A percentile compares a stretch with the other conserved stretches of the same genome.
Evolutionary conservation across 495 filamentous ascomycete genomes (phyloP).

Genomic region (Aspergillus egyptiacus): DNA sequence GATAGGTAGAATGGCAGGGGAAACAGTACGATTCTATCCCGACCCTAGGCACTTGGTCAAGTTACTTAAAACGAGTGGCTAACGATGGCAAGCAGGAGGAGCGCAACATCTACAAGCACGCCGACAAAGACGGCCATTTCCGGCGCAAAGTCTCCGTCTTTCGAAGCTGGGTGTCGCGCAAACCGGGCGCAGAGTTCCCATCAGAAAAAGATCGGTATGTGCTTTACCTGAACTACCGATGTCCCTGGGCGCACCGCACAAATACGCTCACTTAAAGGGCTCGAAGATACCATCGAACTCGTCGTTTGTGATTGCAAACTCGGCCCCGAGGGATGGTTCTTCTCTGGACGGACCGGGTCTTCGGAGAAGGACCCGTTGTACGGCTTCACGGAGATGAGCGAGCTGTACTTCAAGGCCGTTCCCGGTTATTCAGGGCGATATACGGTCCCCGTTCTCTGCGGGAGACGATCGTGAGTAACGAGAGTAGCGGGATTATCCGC

Average conservation of each 20-base stretch:
- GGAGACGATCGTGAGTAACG: conserved; percentile 74
- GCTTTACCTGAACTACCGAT: conserved; percentile 69
- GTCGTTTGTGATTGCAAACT: conserved; percentile 65
- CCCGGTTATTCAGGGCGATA: conserved; percentile 65
- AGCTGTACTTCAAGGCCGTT: conserved; percentile 67
- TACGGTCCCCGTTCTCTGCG: conserved; percentile 72
- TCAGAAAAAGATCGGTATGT: conserved; percentile 73
- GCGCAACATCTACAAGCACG: conserved; percentile 27
- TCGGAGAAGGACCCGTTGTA: conserved; percentile 56
- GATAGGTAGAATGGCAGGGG: conserved; percentile 3
- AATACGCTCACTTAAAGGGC: conserved; percentile 74
- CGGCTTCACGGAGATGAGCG: conserved; percentile 56
- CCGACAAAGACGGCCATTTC: conserved; percentile 48
- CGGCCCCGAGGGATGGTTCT: conserved; percentile 65
- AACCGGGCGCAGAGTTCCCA: conserved; percentile 57
- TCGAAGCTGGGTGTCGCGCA: conserved; percentile 45
- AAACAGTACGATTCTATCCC: background rate
- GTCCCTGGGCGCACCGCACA: conserved; percentile 79
- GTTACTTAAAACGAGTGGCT: background rate
- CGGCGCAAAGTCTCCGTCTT: conserved; percentile 43
- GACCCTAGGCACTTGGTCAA: background rate
- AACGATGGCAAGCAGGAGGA: conserved; percentile 7
- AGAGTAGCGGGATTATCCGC: conserved; percentile 76
- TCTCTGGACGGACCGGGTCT: conserved; percentile 53
- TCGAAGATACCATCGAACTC: conserved; percentile 65